Percentiles rank a stretch among this genome's conserved stretches.
These are phyloP conservation scores for Neofusicoccum cordaticola DNA, from an alignment of 2,329 filamentous ascomycete species.

Conservation along the genomic window DNA sequence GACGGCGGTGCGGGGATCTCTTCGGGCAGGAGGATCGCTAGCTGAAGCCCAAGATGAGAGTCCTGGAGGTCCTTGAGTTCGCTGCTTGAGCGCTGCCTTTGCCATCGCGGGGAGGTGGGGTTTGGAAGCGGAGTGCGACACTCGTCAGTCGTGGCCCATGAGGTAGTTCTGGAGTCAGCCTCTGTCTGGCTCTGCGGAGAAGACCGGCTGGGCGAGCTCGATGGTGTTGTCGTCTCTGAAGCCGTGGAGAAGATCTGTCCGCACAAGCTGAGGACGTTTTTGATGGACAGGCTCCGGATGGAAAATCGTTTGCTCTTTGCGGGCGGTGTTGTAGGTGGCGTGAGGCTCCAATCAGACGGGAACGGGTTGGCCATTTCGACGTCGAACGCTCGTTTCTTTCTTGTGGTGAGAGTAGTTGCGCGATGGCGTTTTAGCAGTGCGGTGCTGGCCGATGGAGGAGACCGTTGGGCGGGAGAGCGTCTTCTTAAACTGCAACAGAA, in stretches of 20 bases:
- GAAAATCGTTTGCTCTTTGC: not conserved
- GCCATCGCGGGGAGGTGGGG: not conserved
- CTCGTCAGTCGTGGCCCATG: no score
- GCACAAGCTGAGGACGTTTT: not conserved
- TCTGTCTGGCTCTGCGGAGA: no score
- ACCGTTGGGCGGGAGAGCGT: not conserved
- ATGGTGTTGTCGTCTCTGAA: no score
- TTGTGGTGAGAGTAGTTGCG: not conserved
- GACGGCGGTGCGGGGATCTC: no score
- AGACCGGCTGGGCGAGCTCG: no score
- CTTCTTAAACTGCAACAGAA: not conserved
- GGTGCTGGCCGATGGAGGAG: not conserved
- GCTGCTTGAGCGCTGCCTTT: not conserved
- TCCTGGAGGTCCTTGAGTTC: not conserved
- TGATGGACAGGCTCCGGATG: not conserved
- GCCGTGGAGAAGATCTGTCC: not conserved
- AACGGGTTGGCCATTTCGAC: not conserved
- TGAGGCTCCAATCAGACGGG: not conserved
- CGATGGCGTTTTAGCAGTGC: not conserved
- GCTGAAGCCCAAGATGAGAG: slow-evolving; percentile 5
- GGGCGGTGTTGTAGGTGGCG: not conserved
- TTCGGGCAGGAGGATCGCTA: slow-evolving; percentile 2
- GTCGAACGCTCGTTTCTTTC: not conserved
- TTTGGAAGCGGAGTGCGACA: not conserved
- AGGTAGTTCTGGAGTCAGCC: no score